Base-by-base conservation (phyloP, 306 rosid species). In the Quercus agrifolia region DNA sequence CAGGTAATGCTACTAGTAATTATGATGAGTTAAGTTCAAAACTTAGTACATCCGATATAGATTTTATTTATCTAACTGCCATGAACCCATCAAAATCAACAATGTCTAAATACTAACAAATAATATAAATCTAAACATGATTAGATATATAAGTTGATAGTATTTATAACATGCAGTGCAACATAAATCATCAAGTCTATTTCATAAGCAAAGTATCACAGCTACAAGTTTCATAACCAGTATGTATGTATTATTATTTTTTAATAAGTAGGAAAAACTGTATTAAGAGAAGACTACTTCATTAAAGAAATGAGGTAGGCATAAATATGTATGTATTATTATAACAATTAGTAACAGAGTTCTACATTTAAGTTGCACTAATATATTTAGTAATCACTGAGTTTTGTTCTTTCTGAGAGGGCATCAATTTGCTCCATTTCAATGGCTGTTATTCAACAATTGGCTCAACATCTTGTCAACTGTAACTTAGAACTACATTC, bases 1-100 rank as follows among this genome's bases (percentile, higher is more conserved):
- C 67, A 71, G 5, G 25, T 33, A 71, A 77, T 77, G 41, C 56
- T 27, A 70, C 66, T 70, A 44, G 23, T 27, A 76, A 71, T 44
- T 52, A 30, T 30, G 33, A 20, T 3, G 31, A 23, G 6, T 49
- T 18, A 12, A 4, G 38, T 64, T 23, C 57, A 55, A 15, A 52
- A 31, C 41, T 23, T 12, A 19, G 30, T 44, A 30, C 19, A 17
- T 51, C 61, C 0, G 46, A 56, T 56, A 38, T 41, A 19, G 59
- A 49, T 28, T 71, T 76, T 77, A 30, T 27, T 21, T 35, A 28
- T 63, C 62, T 25, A 59, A 10, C 21, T 49, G 35, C n/a, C 2
- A 30, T 28, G 25, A 51, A 72, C 52, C 21, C 71, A 69, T 38
- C 17, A 59, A 59, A 59, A 27, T 59, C 31, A 59, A 20, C 54